phyloP scores from a whole-genome alignment of 2,329 filamentous ascomycete genomes.

The Neonectria faginata region DNA sequence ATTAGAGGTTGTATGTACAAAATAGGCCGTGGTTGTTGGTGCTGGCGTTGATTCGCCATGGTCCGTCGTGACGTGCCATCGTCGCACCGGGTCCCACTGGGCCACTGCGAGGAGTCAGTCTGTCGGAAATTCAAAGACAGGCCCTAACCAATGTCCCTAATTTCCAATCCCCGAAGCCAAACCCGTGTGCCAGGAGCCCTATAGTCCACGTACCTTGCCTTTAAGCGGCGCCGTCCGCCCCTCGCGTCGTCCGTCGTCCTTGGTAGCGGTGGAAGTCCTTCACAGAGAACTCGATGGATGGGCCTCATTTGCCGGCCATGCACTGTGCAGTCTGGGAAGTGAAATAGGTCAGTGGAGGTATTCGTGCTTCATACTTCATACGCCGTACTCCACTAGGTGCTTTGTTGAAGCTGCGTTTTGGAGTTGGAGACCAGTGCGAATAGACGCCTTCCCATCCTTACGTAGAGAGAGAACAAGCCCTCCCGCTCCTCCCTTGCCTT shows the following conservation, averaged over 20 bases:
- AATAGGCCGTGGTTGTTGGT: not conserved
- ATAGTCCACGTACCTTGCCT: constrained; percentile 25
- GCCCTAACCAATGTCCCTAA: constrained; percentile 12
- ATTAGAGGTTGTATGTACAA: not conserved
- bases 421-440: not conserved
- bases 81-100: constrained; percentile 13
- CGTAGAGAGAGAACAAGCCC: not conserved
- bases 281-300: constrained; percentile 3
- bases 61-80: constrained; percentile 22
- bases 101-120: constrained; percentile 20
- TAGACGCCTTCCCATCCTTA: not conserved
- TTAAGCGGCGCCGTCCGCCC: constrained; percentile 14
- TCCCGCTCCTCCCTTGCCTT: not conserved
- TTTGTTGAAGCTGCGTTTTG: not conserved
- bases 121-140: constrained; percentile 28
- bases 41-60: not conserved
- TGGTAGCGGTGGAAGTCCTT: constrained; percentile 13
- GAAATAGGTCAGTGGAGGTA: not conserved
- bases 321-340: constrained; percentile 1
- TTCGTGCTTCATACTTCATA: not conserved
- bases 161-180: constrained; percentile 17
- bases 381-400: not conserved
- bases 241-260: constrained; percentile 7
- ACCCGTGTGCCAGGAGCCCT: constrained; percentile 17
- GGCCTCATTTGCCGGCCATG: constrained; percentile 8